Conservation (phyloP, 202 grass and related monocot species). For the Bolboschoenoplectus hybrid region DNA sequence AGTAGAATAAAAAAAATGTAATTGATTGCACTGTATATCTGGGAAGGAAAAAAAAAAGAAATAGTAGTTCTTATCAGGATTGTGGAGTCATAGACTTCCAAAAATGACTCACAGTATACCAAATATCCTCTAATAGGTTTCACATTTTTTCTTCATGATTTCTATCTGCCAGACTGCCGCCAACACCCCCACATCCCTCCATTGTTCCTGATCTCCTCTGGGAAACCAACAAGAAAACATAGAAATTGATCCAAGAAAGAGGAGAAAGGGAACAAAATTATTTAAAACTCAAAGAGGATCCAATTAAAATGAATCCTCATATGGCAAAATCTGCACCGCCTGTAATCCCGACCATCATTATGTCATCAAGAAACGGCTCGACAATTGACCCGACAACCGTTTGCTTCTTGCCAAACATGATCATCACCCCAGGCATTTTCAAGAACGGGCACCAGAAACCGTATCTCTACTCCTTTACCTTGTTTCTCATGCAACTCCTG, state of each 20-base stretch:
- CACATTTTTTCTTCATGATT: background rate
- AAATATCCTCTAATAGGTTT: conserved; percentile 2
- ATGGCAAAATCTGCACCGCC: too few relatives aligned
- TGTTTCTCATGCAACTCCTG: conserved; percentile 64
- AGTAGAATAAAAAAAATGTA: background rate
- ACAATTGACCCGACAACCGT: background rate
- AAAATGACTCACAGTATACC: background rate
- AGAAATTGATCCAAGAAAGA: background rate
- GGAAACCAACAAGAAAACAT: background rate
- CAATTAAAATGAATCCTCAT: conserved; percentile 9
- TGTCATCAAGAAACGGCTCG: background rate
- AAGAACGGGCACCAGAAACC: conserved; percentile 51
- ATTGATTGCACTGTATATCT: background rate
- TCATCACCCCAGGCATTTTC: conserved; percentile 51
- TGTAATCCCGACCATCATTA: background rate
- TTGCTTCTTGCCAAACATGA: conserved; percentile 59
- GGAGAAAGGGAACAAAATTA: conserved; percentile 15
- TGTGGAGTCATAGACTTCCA: background rate
- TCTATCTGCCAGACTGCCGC: background rate
- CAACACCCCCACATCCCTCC: background rate
- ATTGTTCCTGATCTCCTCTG: conserved; percentile 2
- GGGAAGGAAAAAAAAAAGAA: background rate
- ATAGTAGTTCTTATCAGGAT: background rate
- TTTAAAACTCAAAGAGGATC: background rate
- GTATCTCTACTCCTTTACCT: conserved; percentile 56